A percentile compares a stretch with the other conserved stretches of the same genome.
Conservation (phyloP, 169 alveolate genomes). For the Cryptosporidium sp. region DNA sequence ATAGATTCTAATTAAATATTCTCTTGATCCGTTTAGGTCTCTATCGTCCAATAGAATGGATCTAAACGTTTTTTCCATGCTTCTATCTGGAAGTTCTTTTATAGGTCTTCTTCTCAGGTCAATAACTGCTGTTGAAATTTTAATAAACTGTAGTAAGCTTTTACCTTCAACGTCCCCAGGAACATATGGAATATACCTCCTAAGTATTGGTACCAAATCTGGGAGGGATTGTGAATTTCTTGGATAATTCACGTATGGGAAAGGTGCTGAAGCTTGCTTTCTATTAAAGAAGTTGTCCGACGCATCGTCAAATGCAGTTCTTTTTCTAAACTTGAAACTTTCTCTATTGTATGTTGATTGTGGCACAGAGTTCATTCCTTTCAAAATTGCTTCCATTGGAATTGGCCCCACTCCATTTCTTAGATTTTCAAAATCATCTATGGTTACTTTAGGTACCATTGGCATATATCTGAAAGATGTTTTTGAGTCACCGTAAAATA, state of each 20-base stretch:
- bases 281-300: conserved; percentile 1
- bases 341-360: not conserved
- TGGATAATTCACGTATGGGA: not conserved
- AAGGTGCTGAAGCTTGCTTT: conserved; percentile 2
- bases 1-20: conserved; percentile 15
- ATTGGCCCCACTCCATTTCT: conserved; percentile 69
- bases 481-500: not conserved
- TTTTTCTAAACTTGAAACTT: conserved; percentile 1
- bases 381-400: conserved; percentile 12
- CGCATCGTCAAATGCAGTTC: conserved; percentile 59
- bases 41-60: not conserved
- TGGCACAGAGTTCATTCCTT: conserved; percentile 1
- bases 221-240: not conserved
- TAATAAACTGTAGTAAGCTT: conserved; percentile 44
- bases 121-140: conserved; percentile 52
- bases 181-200: conserved; percentile 33
- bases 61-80: conserved; percentile 33
- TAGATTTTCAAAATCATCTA: conserved; percentile 6
- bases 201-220: conserved; percentile 32
- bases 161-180: conserved; percentile 70
- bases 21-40: conserved; percentile 5
- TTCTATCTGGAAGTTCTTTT: conserved; percentile 40
- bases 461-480: conserved; percentile 33
- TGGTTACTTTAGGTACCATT: conserved; percentile 32
- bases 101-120: conserved; percentile 68